Evolutionary conservation across 1,284 basidiomycete species (phyloP).

Genomic region (Fomes fomentarius): DNA sequence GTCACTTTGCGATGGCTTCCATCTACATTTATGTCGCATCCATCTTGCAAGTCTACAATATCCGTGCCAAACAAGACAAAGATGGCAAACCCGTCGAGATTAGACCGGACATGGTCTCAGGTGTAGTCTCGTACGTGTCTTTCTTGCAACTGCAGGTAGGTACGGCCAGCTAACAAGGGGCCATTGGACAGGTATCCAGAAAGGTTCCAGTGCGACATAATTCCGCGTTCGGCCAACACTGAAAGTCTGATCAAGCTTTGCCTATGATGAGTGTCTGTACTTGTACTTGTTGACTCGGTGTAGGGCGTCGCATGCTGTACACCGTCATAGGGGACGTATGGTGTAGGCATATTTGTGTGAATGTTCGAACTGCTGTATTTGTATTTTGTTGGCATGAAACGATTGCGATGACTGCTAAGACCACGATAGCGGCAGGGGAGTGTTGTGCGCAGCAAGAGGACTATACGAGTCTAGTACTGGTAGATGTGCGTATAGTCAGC

Average conservation of each 20-base stretch:
- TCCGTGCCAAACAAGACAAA: constrained; percentile 14
- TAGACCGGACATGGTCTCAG: constrained; percentile 15
- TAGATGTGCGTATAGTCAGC: background rate
- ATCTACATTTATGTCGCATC: constrained; percentile 25
- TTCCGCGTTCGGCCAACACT: constrained; percentile 13
- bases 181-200: background rate
- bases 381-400: too few relatives aligned
- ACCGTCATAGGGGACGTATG: too few relatives aligned
- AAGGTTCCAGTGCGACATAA: constrained; percentile 21
- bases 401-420: too few relatives aligned
- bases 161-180: constrained; percentile 14
- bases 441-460: background rate
- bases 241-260: background rate
- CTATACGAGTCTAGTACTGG: background rate
- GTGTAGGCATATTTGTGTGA: too few relatives aligned
- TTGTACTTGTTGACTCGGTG: too few relatives aligned
- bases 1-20: constrained; percentile 21
- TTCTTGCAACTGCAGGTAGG: background rate
- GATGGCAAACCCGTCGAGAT: constrained; percentile 8
- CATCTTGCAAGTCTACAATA: constrained; percentile 24
- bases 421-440: too few relatives aligned
- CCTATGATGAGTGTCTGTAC: background rate
- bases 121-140: constrained; percentile 19
- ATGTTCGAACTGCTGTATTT: too few relatives aligned
- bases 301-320: too few relatives aligned